Evolutionary conservation across 2,329 filamentous ascomycete genomes (phyloP).

Genomic region (Aspergillus versicolor): DNA sequence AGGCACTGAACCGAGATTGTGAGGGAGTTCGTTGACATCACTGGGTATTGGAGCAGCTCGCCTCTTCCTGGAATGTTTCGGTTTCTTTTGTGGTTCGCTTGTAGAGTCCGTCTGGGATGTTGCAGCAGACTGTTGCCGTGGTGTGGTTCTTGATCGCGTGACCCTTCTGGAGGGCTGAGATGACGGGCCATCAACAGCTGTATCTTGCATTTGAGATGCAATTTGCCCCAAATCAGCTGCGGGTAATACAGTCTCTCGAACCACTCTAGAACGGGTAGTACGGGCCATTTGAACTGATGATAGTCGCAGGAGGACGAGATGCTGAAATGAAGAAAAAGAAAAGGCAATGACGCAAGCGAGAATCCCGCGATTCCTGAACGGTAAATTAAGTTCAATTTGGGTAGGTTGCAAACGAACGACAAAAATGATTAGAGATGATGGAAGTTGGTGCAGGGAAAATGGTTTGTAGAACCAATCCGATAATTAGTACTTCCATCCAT

Average conservation of each 20-base stretch:
- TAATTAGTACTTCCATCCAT: background rate
- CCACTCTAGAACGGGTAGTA: conserved; percentile 29
- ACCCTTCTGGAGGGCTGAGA: background rate
- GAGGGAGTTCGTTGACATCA: conserved; percentile 51
- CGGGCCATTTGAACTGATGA: conserved; percentile 21
- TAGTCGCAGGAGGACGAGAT: background rate
- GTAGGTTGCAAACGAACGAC: background rate
- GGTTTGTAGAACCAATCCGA: background rate
- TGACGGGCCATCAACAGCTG: background rate
- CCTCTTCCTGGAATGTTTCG: conserved; percentile 17
- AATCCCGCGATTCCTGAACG: background rate
- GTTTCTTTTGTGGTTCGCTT: conserved; percentile 32
- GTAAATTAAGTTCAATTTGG: background rate
- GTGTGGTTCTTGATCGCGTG: background rate
- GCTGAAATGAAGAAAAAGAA: background rate
- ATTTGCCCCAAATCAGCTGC: conserved; percentile 12
- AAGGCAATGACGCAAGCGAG: background rate
- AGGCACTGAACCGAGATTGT: conserved; percentile 51
- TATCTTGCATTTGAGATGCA: conserved; percentile 42
- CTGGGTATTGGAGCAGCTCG: background rate
- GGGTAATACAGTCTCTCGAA: conserved; percentile 21
- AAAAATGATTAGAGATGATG: background rate
- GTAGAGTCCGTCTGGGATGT: conserved; percentile 22
- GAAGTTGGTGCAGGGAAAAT: background rate
- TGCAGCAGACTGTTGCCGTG: background rate